A percentile compares a stretch with the other conserved stretches of the same genome.
phyloP scores from a whole-genome alignment of 768 basidiomycete species.

The Cystofilobasidium macerans region DNA sequence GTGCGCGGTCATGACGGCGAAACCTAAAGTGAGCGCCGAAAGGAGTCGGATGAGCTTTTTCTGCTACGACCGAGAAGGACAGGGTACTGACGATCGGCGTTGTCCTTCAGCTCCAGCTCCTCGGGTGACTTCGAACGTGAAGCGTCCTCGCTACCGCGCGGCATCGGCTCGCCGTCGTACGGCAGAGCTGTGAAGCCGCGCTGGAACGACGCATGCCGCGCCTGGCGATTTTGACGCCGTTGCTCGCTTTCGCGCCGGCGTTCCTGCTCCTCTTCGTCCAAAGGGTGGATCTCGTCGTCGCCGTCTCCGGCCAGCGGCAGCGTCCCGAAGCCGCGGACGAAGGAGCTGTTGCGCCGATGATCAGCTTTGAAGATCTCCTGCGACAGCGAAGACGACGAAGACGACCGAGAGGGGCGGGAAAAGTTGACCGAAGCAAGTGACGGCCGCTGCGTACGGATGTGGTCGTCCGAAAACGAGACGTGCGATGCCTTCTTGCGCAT shows the following conservation, averaged over 20 bases:
- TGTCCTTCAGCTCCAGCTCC: neutral
- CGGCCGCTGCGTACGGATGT: neutral
- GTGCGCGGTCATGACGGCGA: constrained; percentile 34
- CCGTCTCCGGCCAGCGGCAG: neutral
- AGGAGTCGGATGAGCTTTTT: neutral
- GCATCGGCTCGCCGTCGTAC: neutral
- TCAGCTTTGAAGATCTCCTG: neutral
- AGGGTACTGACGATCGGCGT: neutral
- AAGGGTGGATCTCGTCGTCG: neutral
- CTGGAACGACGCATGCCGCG: neutral
- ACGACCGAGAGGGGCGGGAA: neutral
- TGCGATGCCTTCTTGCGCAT: constrained; percentile 1
- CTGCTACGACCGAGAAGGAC: neutral
- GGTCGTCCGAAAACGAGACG: constrained; percentile 2
- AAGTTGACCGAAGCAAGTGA: constrained; percentile 1
- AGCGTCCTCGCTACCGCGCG: neutral
- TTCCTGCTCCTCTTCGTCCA: neutral
- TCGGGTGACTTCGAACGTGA: neutral
- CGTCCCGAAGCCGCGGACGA: neutral
- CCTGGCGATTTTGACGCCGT: neutral
- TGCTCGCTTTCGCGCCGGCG: neutral
- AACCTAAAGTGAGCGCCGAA: too few relatives aligned
- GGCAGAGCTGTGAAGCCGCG: neutral
- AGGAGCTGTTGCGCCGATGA: neutral
- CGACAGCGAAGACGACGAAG: neutral